Conservation (phyloP, 2,329 filamentous ascomycete species). For the Cladophialophora yegresii region DNA sequence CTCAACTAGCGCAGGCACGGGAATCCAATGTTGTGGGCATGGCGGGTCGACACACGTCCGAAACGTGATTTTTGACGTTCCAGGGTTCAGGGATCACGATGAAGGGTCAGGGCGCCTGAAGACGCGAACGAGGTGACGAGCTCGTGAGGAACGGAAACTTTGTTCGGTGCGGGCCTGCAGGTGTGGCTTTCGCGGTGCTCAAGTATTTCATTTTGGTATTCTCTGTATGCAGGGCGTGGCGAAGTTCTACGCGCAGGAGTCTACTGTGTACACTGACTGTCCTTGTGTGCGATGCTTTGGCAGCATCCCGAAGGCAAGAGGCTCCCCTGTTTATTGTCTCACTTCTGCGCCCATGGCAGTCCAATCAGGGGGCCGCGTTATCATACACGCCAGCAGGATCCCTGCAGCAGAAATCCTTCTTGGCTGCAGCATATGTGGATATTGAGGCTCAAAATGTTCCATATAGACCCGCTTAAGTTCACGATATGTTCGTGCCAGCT, state of each 20-base stretch:
- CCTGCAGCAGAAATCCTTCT: not conserved
- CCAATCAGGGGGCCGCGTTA: not conserved
- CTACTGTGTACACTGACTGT: not conserved
- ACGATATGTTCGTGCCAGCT: not conserved
- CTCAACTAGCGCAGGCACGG: not conserved
- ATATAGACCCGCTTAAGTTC: not conserved
- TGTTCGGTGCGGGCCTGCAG: no score
- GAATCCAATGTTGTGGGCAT: not conserved
- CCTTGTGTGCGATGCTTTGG: not conserved
- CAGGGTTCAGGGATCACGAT: not conserved
- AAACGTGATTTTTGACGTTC: constrained; percentile 1
- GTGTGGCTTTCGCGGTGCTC: no score
- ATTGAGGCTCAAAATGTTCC: not conserved
- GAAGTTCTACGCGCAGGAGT: not conserved
- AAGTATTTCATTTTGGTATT: no score
- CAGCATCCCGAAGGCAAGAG: not conserved
- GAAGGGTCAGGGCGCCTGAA: not conserved
- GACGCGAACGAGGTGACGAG: no score
- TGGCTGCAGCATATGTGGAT: not conserved
- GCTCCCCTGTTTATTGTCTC: not conserved
- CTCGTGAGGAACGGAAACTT: no score
- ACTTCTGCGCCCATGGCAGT: not conserved
- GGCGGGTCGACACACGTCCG: not conserved
- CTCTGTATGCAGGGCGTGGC: no score
- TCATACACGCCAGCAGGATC: not conserved